phyloP scores from a whole-genome alignment of 306 rosid genomes.

The Gastrolobium bilobum region DNA sequence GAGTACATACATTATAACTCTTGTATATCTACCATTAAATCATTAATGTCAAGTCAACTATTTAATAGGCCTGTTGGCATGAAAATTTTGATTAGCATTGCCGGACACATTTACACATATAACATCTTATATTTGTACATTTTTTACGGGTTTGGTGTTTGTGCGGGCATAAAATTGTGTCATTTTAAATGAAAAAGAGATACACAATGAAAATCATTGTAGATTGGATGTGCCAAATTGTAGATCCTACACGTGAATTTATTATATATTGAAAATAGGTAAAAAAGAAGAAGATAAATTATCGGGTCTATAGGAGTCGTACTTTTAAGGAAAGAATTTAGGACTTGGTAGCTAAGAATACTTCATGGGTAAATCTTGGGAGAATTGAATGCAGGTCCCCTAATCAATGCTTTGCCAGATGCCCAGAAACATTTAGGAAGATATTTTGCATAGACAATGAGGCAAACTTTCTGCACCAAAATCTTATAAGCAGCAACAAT shows the following conservation, averaged over 20 bases:
- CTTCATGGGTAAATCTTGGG: not conserved
- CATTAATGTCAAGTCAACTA: too few species aligned
- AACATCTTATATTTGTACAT: too few species aligned
- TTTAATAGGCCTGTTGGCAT: too few species aligned
- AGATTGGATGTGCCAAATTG: not conserved
- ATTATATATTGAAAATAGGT: not conserved
- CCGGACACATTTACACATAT: too few species aligned
- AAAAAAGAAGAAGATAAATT: not conserved
- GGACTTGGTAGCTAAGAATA: not conserved
- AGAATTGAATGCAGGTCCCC: not conserved
- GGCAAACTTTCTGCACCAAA: conserved; percentile 13
- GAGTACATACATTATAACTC: too few species aligned
- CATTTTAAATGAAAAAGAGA: too few species aligned
- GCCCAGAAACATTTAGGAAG: not conserved
- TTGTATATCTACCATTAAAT: too few species aligned
- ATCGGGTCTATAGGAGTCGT: not conserved
- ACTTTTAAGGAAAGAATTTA: not conserved
- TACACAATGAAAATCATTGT: too few species aligned
- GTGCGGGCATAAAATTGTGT: too few species aligned
- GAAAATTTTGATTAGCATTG: too few species aligned
- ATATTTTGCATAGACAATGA: conserved; percentile 38
- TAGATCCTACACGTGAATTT: not conserved
- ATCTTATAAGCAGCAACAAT: conserved; percentile 26
- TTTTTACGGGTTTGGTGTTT: too few species aligned
- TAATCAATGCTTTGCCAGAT: conserved; percentile 33